Base-by-base conservation (phyloP, 176 grass and related monocot genomes). In the Aegilops bicornis region DNA sequence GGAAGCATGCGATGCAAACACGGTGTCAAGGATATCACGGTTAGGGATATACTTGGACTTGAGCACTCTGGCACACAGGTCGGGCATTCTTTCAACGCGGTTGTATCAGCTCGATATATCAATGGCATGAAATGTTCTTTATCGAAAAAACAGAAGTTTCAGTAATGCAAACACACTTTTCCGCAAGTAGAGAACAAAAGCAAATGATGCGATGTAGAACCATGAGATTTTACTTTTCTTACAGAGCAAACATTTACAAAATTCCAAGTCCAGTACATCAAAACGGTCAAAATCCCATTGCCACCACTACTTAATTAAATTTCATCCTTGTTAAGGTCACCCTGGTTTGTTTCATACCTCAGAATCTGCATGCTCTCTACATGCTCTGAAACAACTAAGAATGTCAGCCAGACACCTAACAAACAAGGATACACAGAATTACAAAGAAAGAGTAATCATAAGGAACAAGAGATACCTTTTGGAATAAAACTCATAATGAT, bases 401-500 rank as follows among this genome's bases (percentile, higher is more conserved):
- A 77, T 61, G 25, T 88, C 66, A 84, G 24, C 2, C 35, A 69
- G 7, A 32, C 31, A 87, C 37, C 69, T 8, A 10, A 3, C 65
- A 89, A 24, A 24, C 32, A 60, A 82, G 27, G 36, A 66, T 72
- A 73, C 22, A 39, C 16, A 35, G 37, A 86, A 72, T 39, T 72
- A 30, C 30, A 79, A 40, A 43, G 40, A 74, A 56, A 58, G 24
- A 69, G 24, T 42, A 68, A 74, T 60, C 31, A 7, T 30, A 15
- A 58, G 10, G 24, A 77, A 16, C n/a, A 35, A 52, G 43, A 23
- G 4, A 31, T 87, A 93, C 96, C 96, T 95, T 87, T 92, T 79
- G 96, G 93, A 93, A 98, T 90, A 92, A 95, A 90, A 67, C 86
- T 95, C 91, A 91, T 52, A 87, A 42, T 82, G 96, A 93, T 86